Percentiles rank a stretch among this genome's conserved stretches.
Evolutionary conservation across 2,329 filamentous ascomycete genomes (phyloP).

Genomic region (Fusarium chuoi): DNA sequence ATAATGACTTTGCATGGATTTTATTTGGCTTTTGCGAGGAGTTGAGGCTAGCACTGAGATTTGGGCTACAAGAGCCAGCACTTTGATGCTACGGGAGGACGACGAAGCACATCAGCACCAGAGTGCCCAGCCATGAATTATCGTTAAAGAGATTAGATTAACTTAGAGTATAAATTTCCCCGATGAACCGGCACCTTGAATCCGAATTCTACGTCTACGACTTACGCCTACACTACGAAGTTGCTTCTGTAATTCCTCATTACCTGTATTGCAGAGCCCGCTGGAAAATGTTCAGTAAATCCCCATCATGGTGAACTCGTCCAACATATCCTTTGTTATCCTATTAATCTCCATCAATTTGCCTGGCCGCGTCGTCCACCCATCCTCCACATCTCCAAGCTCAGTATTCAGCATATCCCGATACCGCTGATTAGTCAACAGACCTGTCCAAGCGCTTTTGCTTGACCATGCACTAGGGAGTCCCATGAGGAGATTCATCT

Average conservation of each 20-base stretch:
- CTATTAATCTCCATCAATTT: slow-evolving; percentile 34
- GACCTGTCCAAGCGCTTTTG: slow-evolving; percentile 42
- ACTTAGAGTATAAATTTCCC: slow-evolving; percentile 32
- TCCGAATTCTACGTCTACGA: not conserved
- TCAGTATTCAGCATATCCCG: slow-evolving; percentile 42
- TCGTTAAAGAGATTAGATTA: slow-evolving; percentile 23
- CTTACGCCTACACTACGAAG: not conserved
- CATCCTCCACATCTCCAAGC: slow-evolving; percentile 37
- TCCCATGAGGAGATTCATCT: slow-evolving; percentile 43
- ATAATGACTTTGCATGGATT: slow-evolving; percentile 8
- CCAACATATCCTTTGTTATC: slow-evolving; percentile 33
- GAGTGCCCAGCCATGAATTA: not conserved
- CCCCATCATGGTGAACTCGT: slow-evolving; percentile 40
- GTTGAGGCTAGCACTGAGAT: slow-evolving; percentile 9
- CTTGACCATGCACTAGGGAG: slow-evolving; percentile 37
- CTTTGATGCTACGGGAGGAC: not conserved
- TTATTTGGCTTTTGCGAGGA: slow-evolving; percentile 6
- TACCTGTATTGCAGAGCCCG: not conserved
- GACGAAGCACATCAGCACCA: not conserved
- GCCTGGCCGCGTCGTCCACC: slow-evolving; percentile 38
- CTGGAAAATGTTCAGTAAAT: slow-evolving; percentile 14
- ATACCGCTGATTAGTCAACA: slow-evolving; percentile 33
- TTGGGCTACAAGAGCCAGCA: not conserved
- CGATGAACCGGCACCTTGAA: not conserved
- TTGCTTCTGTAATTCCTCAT: not conserved